phyloP scores from a whole-genome alignment of 2,329 filamentous ascomycete species.

The Calonectria pseudoreteaudii region DNA sequence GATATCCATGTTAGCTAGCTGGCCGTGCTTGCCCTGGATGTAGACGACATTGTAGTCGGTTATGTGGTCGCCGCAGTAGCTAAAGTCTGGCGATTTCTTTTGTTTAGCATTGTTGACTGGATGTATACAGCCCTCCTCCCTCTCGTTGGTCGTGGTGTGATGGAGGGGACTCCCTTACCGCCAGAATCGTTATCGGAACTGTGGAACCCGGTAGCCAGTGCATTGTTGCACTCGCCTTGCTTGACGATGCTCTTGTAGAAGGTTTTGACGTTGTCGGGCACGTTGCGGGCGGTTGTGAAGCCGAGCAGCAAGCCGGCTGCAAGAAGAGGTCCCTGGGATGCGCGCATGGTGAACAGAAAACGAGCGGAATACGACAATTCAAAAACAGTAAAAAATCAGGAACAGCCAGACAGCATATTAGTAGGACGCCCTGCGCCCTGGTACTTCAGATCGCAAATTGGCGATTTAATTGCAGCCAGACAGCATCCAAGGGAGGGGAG shows the following conservation, averaged over 20 bases:
- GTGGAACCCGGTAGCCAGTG: slow-evolving; percentile 55
- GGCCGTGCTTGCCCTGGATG: slow-evolving; percentile 55
- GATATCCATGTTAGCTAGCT: slow-evolving; percentile 67
- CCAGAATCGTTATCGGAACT: slow-evolving; percentile 51
- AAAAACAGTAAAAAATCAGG: background rate
- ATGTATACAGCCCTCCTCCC: background rate
- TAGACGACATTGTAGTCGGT: slow-evolving; percentile 58
- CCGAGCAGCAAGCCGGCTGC: slow-evolving; percentile 37
- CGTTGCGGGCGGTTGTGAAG: slow-evolving; percentile 43
- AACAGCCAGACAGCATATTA: slow-evolving; percentile 3
- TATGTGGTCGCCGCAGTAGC: slow-evolving; percentile 61
- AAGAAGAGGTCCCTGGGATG: slow-evolving; percentile 37
- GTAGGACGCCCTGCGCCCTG: slow-evolving; percentile 8
- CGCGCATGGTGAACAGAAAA: slow-evolving; percentile 22
- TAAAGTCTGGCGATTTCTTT: slow-evolving; percentile 41
- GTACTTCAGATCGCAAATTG: background rate
- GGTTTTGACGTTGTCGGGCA: slow-evolving; percentile 55
- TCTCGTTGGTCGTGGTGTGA: background rate
- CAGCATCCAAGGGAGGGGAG: background rate
- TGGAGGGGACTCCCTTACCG: slow-evolving; percentile 47
- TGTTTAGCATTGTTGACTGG: slow-evolving; percentile 2
- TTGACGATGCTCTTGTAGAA: slow-evolving; percentile 55
- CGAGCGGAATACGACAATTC: background rate
- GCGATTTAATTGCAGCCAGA: background rate
- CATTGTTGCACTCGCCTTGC: slow-evolving; percentile 52